Evolutionary conservation across 768 basidiomycete species (phyloP), one percentile per base, ranked within the genome.

Genomic region (Lentinula detonsa): DNA sequence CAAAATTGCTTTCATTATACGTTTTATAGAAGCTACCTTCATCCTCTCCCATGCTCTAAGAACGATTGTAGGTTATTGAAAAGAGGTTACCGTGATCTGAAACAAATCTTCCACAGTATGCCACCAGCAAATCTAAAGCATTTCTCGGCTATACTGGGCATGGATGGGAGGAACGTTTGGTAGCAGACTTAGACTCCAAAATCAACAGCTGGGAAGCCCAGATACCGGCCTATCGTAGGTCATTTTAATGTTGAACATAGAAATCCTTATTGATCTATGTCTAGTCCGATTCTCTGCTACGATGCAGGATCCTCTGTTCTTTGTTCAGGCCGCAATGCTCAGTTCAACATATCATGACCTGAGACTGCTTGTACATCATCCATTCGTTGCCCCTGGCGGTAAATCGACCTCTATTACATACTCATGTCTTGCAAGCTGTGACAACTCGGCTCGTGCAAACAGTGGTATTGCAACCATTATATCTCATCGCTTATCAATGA

Each of bases 121-220:
- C 60, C 37, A 65, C 74, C 2, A 46, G 35, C 34, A 55, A 53
- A 45, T 57, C 28, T 33, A 57, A 33, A 50, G 48, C 9, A 15
- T 33, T 50, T 33, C 16, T 60, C 11, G 40, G 48, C 9, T 59
- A 50, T 15, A 49, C 48, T n/a, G 52, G 60, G 13, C 52, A 42
- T 15, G 40, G 60, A 42, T 52, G 60, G 60, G 28, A 54, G 13
- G 39, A 28, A 85, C 88, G 59, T 80, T 85, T 59, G 79, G 85
- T 93, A 4, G 81, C 83, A 6, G 87, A 90, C 59, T 76, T 93
- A 3, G 90, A 93, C 72, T 85, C 87, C 3, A 83, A 84, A 2
- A 73, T 93, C 67, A 91, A 92, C 65, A 79, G 81, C 21, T 93
- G 91, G 91, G 79, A 87, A 55, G 85, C 88, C 58, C 76, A 80